Conservation (phyloP, 2,329 filamentous ascomycete species). For the Sordariomycetes sp. region DNA sequence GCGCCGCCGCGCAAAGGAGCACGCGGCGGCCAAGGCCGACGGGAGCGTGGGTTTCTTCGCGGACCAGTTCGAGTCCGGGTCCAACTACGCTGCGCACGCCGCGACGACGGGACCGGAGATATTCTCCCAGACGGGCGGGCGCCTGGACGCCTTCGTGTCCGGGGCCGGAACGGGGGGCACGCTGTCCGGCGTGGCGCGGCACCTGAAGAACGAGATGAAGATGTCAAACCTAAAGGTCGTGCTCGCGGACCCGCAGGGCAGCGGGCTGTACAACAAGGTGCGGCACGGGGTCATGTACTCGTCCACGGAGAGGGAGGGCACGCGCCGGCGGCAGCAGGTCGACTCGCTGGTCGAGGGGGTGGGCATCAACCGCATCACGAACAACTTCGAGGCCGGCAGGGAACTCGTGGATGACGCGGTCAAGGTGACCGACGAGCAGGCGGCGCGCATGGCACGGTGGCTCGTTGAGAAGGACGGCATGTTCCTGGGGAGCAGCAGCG, state of each 20-base stretch:
- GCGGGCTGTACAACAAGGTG: constrained; percentile 84
- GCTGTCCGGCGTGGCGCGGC: constrained; percentile 75
- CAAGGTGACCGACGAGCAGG: constrained; percentile 78
- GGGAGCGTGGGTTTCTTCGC: constrained; percentile 81
- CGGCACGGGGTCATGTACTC: constrained; percentile 96
- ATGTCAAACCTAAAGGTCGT: constrained; percentile 59
- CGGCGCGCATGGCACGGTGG: constrained; percentile 89
- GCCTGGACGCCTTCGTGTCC: constrained; percentile 78
- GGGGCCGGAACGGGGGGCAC: constrained; percentile 94
- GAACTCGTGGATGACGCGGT: constrained; percentile 86
- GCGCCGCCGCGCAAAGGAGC: constrained; percentile 61
- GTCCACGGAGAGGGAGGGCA: constrained; percentile 79
- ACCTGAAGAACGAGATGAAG: constrained; percentile 59
- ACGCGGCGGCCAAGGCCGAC: constrained; percentile 43
- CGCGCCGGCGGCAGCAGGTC: constrained; percentile 77
- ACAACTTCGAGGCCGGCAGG: constrained; percentile 81
- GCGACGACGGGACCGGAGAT: constrained; percentile 84
- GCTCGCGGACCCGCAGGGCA: constrained; percentile 88
- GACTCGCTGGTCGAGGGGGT: constrained; percentile 95
- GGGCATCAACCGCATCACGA: constrained; percentile 87
- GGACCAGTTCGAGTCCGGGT: constrained; percentile 87
- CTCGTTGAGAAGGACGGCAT: constrained; percentile 91
- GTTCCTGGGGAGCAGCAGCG: constrained; percentile 87
- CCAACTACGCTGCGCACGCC: constrained; percentile 82
- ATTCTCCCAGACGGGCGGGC: constrained; percentile 61